Percentiles rank a stretch among this genome's conserved stretches.
phyloP scores from a whole-genome alignment of 352 stramenopile species.

The Saprolegnia parasitica region DNA sequence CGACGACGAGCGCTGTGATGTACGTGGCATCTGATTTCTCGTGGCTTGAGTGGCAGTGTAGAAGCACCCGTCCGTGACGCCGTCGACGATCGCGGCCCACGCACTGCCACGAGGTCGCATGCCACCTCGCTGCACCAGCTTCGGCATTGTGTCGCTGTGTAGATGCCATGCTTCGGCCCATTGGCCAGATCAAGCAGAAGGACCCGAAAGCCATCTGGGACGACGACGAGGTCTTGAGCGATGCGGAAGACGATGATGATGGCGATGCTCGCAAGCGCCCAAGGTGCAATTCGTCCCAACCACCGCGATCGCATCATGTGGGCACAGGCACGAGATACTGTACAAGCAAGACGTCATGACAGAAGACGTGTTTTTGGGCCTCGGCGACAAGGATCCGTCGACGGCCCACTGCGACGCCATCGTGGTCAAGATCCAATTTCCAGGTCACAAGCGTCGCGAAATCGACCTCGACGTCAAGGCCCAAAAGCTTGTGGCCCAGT shows the following conservation, averaged over 20 bases:
- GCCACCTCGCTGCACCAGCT: background rate
- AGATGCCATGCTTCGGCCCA: slow-evolving; percentile 38
- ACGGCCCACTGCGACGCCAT: slow-evolving; percentile 74
- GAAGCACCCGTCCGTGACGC: slow-evolving; percentile 3
- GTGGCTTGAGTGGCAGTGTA: background rate
- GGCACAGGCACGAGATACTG: slow-evolving; percentile 48
- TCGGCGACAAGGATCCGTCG: slow-evolving; percentile 81
- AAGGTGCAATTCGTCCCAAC: slow-evolving; percentile 33
- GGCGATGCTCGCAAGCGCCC: slow-evolving; percentile 53
- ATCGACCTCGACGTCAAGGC: slow-evolving; percentile 77
- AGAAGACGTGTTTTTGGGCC: slow-evolving; percentile 76
- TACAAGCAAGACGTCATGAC: slow-evolving; percentile 86
- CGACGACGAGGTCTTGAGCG: slow-evolving; percentile 59
- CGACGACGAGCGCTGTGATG: slow-evolving; percentile 4
- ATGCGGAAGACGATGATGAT: slow-evolving; percentile 66
- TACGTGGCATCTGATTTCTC: too few relatives aligned
- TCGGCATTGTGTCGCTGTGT: background rate
- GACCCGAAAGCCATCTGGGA: slow-evolving; percentile 73
- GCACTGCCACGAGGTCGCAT: slow-evolving; percentile 6
- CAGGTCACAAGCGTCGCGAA: slow-evolving; percentile 54
- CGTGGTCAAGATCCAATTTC: slow-evolving; percentile 69
- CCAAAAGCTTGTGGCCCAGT: slow-evolving; percentile 69
- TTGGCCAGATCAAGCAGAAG: slow-evolving; percentile 57
- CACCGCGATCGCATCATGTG: background rate
- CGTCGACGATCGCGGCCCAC: background rate